Evolutionary conservation across 192 early-diverging fungal species (phyloP).

Genomic region (Coemansia sp.): DNA sequence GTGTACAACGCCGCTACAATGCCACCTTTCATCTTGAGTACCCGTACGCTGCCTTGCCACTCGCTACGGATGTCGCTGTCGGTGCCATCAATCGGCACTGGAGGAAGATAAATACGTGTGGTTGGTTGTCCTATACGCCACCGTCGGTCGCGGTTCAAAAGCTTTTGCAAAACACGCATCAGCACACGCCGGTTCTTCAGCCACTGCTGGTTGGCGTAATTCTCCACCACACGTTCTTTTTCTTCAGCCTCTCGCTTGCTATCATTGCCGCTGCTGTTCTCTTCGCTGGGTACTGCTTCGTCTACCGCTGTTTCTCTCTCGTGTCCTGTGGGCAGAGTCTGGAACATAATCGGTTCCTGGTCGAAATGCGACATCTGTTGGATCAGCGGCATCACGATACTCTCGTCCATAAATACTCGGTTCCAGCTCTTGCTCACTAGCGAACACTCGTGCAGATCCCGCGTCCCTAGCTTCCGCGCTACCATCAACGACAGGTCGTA

Average conservation of each 20-base stretch:
- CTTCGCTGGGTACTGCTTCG: not conserved
- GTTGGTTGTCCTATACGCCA: slow-evolving; percentile 35
- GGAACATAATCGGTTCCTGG: slow-evolving; percentile 49
- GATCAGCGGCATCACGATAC: slow-evolving; percentile 25
- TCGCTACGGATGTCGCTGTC: slow-evolving; percentile 38
- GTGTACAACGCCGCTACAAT: slow-evolving; percentile 34
- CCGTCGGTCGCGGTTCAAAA: slow-evolving; percentile 37
- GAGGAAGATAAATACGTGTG: slow-evolving; percentile 41
- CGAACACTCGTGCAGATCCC: slow-evolving; percentile 41
- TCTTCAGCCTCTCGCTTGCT: not conserved
- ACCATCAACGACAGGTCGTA: slow-evolving; percentile 45
- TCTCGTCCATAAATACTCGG: slow-evolving; percentile 28
- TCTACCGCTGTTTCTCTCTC: not conserved
- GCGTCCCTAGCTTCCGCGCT: slow-evolving; percentile 13
- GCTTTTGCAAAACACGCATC: slow-evolving; percentile 34
- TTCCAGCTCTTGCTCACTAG: slow-evolving; percentile 35
- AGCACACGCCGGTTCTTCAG: slow-evolving; percentile 34
- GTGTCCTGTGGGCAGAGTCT: slow-evolving; percentile 28
- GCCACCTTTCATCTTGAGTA: slow-evolving; percentile 45
- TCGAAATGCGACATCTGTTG: slow-evolving; percentile 47
- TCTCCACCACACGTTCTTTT: slow-evolving; percentile 17
- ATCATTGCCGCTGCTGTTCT: not conserved
- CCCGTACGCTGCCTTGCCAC: slow-evolving; percentile 39
- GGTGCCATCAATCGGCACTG: slow-evolving; percentile 41
- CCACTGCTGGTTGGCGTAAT: slow-evolving; percentile 45